Evolutionary conservation across 306 rosid species (phyloP), one percentile per base, ranked within the genome.

Genomic region (Gastrolobium villosum): DNA sequence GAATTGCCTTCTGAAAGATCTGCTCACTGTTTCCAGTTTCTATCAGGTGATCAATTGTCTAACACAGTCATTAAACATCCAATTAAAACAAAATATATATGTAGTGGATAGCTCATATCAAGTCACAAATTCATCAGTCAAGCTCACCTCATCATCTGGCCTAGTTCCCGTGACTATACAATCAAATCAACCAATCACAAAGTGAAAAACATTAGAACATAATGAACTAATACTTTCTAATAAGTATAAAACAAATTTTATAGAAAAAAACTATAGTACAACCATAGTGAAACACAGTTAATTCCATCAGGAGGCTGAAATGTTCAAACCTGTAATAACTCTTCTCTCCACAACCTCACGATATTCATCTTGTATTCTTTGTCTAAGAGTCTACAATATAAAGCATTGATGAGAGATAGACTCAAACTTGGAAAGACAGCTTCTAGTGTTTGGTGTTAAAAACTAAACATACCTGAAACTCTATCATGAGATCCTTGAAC

Each of bases 321-420:
- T 72, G 45, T 77, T 81, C 88, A 82, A 81, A 95, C 99, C 99
- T 88, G 99, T 95, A 65, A 95, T 86, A 76, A 95, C 95, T 86
- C 99, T 86, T 88, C 99, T 91, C 89, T 95, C 99, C 75, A 95
- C 99, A 79, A 95, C 99, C 87, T 92, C 99, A 11, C 99, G 99
- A 83, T 95, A 95, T 85, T 95, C 99, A 81, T 92, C 99, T 80
- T 92, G 99, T 74, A 95, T 92, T 86, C 92, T 91, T 87, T 95
- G 96, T 78, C 97, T 86, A 9, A 95, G 97, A 63, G 92, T 88
- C 97, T 95, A 87, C 46, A 71, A 86, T 64, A 79, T 50, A 70
- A 43, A 9, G 60, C 6, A 32, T 39, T 11, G 30, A 61, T 83
- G 68, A 89, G 87, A 77, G 61, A 81, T 20, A 54, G 30, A 39